Evolutionary conservation across 2,329 filamentous ascomycete species (phyloP).

Genomic region (Apiospora aurea): DNA sequence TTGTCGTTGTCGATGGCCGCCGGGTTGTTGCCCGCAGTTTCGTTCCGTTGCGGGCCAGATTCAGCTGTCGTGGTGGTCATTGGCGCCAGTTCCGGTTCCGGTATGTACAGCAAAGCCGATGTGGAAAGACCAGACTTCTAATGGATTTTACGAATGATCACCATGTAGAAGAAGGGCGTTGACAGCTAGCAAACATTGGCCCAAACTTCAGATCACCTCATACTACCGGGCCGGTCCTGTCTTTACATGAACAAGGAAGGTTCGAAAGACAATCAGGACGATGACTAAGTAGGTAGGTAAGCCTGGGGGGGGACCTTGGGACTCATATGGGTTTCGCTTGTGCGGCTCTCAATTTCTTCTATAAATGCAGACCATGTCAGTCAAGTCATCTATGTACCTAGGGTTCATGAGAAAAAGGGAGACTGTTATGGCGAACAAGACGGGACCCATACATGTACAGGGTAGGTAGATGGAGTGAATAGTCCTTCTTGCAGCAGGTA

Average conservation of each 20-base stretch:
- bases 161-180: not conserved
- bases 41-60: not conserved
- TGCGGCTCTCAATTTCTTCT: not conserved
- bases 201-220: conserved; percentile 10
- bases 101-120: not conserved
- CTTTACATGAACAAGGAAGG: conserved; percentile 1
- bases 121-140: not conserved
- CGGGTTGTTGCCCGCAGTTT: not conserved
- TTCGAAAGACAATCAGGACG: not conserved
- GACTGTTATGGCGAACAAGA: not conserved
- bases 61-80: not conserved
- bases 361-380: not conserved
- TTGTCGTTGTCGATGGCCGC: conserved; percentile 17
- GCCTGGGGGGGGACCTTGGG: not conserved
- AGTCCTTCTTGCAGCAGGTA: conserved; percentile 8
- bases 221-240: not conserved
- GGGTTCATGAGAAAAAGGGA: conserved; percentile 1
- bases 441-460: not conserved
- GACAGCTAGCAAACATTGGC: too few species aligned
- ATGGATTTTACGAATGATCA: not conserved
- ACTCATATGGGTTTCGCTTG: not conserved
- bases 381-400: not conserved
- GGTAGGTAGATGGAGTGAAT: not conserved
- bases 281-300: not conserved
- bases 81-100: not conserved